phyloP scores from a whole-genome alignment of 108 stramenopile species.

The Nitzschia inconspicua region DNA sequence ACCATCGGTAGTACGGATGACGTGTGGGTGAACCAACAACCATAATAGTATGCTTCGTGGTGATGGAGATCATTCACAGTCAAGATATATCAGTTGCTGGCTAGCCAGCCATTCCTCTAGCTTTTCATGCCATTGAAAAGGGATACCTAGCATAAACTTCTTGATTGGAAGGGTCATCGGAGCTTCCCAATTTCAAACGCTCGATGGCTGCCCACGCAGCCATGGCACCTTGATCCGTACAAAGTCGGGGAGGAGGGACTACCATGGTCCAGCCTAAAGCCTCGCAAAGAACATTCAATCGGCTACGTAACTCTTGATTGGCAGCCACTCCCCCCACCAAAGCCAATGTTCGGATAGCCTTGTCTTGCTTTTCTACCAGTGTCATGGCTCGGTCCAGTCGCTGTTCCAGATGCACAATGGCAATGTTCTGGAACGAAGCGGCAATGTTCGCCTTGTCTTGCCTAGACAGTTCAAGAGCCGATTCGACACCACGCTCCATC shows the following conservation, averaged over 20 bases:
- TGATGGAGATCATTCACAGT: no score
- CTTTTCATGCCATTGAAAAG: conserved; percentile 42
- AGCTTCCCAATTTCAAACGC: conserved; percentile 72
- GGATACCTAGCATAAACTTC: conserved; percentile 87
- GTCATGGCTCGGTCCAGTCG: conserved; percentile 80
- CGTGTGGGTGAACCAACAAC: no score
- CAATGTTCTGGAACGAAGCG: conserved; percentile 91
- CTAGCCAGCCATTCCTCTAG: no score
- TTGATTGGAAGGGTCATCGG: conserved; percentile 72
- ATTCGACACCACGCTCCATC: conserved; percentile 49
- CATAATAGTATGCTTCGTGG: no score
- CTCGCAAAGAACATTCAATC: conserved; percentile 58
- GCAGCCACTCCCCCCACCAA: conserved; percentile 98
- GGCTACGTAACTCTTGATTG: conserved; percentile 82
- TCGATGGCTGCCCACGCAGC: conserved; percentile 96
- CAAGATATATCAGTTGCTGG: no score
- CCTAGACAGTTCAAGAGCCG: conserved; percentile 37
- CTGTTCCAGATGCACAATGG: conserved; percentile 91
- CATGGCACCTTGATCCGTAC: conserved; percentile 98
- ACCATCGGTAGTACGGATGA: no score
- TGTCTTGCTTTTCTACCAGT: conserved; percentile 38
- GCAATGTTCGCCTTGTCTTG: conserved; percentile 84
- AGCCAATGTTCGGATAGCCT: conserved; percentile 76
- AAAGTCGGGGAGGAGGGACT: conserved; percentile 90
- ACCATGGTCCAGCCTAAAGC: conserved; percentile 71